Base-by-base conservation (phyloP, 768 basidiomycete genomes). In the Macrolepiota albuminosa region DNA sequence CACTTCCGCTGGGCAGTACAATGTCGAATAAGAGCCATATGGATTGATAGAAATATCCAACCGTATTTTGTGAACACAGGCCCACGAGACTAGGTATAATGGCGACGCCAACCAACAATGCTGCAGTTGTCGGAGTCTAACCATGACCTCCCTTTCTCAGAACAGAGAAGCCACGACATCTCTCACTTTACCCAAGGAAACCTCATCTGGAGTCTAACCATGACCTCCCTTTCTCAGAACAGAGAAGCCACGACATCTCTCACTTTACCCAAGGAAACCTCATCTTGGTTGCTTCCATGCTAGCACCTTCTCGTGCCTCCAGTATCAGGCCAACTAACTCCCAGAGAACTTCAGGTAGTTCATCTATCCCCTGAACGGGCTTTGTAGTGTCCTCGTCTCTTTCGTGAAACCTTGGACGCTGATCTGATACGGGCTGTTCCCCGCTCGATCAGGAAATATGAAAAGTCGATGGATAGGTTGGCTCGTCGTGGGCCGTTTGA, bases 361-460 rank as follows among this genome's bases (percentile, higher is more conserved):
- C 64, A 5, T 51, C 59, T n/a, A 67, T 64, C 1, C 62, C 69
- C 18, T 64, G 69, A 29, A 74, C 71, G 4, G 70, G 67, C 11
- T 56, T 64, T 67, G 66, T 59, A 78, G 55, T 55, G 63, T 65
- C 59, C 61, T 72, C 52, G 57, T 63, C 31, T 62, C 63, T 55
- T 72, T 71, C 45, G 70, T 68, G 60, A 72, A 76, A 14, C 76
- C 76, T 49, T 73, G 70, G 13, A 78, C 71, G 33, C 74, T 70
- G 13, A 71, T 70, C 63, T 76, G 69, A 46, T 63, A 60, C 40
- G 64, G 65, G 54, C 68, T 65, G 3, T 54, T 57, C 3, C 60
- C 60, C 34, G 67, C 57, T 2, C 58, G 61, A 6, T 61, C 58
- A 14, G 55, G 46, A 2, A 67, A 67, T 18, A 72, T 55, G 43